Conservation (phyloP, 1,284 basidiomycete genomes). For the Apiotrichum siamense region DNA sequence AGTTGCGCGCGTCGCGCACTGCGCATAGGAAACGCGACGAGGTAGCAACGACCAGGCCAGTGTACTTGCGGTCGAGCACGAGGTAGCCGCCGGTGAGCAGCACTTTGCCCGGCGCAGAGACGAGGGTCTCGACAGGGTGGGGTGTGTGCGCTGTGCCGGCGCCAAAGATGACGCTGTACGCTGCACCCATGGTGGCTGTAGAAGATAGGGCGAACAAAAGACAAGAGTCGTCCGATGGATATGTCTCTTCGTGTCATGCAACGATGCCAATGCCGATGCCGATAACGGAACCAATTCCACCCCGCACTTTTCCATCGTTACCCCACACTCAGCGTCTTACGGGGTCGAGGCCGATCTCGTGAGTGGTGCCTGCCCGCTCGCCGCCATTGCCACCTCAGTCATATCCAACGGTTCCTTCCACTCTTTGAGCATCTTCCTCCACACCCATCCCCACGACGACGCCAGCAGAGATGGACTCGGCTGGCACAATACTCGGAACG, state of each 20-base stretch:
- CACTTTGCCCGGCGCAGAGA: slow-evolving; percentile 93
- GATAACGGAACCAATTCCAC: no score
- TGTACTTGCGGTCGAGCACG: slow-evolving; percentile 75
- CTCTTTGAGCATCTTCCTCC: no score
- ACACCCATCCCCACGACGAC: neutral
- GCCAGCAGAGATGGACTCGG: neutral
- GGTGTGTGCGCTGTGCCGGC: neutral
- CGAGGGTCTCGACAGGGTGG: slow-evolving; percentile 48
- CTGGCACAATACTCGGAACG: neutral
- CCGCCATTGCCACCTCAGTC: no score
- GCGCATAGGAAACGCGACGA: slow-evolving; percentile 86
- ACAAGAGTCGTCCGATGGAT: no score
- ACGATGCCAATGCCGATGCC: no score
- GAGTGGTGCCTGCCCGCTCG: no score
- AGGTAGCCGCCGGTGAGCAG: slow-evolving; percentile 91
- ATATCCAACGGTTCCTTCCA: no score
- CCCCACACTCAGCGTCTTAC: no score
- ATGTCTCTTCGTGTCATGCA: no score
- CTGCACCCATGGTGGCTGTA: neutral
- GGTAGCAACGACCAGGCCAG: slow-evolving; percentile 81
- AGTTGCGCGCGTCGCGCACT: slow-evolving; percentile 22
- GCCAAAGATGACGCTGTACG: neutral
- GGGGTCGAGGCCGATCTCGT: no score
- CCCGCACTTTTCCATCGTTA: no score
- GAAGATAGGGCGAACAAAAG: neutral